Conservation (phyloP, 352 stramenopile species). For the Phytophthora idaei region DNA sequence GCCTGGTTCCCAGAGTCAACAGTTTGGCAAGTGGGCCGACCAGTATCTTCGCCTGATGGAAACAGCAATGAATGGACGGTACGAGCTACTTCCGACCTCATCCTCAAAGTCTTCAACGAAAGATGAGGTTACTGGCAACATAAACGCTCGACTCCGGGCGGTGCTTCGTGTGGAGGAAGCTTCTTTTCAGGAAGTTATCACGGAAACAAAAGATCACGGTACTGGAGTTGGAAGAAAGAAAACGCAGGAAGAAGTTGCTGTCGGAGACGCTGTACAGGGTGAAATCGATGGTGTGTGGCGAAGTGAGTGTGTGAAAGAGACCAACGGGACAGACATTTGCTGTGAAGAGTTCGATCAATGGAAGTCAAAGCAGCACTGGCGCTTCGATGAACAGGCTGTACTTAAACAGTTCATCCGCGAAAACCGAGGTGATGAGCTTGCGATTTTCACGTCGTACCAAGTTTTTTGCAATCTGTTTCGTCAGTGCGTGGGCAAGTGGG, state of each 20-base stretch:
- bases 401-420: constrained; percentile 37
- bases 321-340: constrained; percentile 10
- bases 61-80: constrained; percentile 41
- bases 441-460: constrained; percentile 47
- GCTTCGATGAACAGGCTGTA: constrained; percentile 16
- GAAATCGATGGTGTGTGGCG: constrained; percentile 16
- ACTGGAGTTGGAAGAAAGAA: background rate
- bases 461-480: constrained; percentile 53
- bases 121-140: background rate
- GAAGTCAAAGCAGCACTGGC: background rate
- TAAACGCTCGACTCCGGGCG: constrained; percentile 32
- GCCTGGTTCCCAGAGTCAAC: constrained; percentile 31
- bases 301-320: constrained; percentile 10
- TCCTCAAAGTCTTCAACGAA: background rate
- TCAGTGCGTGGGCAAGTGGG: constrained; percentile 47
- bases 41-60: constrained; percentile 44
- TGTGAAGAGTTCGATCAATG: background rate
- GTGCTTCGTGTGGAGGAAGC: constrained; percentile 38
- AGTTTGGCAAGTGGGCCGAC: constrained; percentile 40
- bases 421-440: constrained; percentile 42
- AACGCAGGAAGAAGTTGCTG: constrained; percentile 19
- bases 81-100: constrained; percentile 22
- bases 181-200: constrained; percentile 26
- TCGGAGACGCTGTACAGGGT: constrained; percentile 26
- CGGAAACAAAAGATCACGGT: constrained; percentile 16